These are phyloP conservation scores for Aspergillus awamori DNA, from an alignment of 2,329 filamentous ascomycete species.

Conservation along the genomic window DNA sequence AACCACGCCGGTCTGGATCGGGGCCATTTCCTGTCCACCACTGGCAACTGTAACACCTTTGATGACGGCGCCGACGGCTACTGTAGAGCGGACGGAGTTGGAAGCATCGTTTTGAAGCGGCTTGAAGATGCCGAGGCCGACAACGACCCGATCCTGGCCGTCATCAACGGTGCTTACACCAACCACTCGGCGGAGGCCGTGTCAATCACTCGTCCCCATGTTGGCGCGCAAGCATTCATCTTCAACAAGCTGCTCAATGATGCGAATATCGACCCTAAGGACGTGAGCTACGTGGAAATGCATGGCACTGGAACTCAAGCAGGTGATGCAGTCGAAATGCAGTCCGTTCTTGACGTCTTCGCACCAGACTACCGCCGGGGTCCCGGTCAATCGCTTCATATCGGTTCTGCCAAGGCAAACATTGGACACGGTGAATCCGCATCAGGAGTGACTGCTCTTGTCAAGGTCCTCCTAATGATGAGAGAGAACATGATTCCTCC, in stretches of 20 bases:
- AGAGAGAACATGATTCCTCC: slow-evolving; percentile 36
- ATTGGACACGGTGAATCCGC: slow-evolving; percentile 66
- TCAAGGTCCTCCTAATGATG: slow-evolving; percentile 46
- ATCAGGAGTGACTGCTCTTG: slow-evolving; percentile 53
- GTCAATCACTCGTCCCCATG: slow-evolving; percentile 83
- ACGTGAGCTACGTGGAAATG: slow-evolving; percentile 85
- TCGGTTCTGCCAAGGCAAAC: slow-evolving; percentile 68
- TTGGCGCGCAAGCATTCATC: slow-evolving; percentile 71
- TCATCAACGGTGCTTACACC: slow-evolving; percentile 74
- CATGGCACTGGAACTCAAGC: slow-evolving; percentile 88
- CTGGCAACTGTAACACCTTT: slow-evolving; percentile 77
- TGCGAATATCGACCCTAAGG: slow-evolving; percentile 73
- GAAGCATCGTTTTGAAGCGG: slow-evolving; percentile 75
- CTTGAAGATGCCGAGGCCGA: slow-evolving; percentile 77
- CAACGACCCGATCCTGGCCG: slow-evolving; percentile 68
- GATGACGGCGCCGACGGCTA: slow-evolving; percentile 81
- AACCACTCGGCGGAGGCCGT: slow-evolving; percentile 83
- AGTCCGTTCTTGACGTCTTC: slow-evolving; percentile 70
- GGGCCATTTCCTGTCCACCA: slow-evolving; percentile 71
- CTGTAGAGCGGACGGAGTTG: slow-evolving; percentile 77
- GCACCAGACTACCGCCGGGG: slow-evolving; percentile 52
- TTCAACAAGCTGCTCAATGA: slow-evolving; percentile 72
- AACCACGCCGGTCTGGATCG: slow-evolving; percentile 76
- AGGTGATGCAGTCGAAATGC: slow-evolving; percentile 79
- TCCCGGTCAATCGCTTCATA: slow-evolving; percentile 53